A percentile compares a stretch with the other conserved stretches of the same genome.
Conservation (phyloP, 192 early-diverging fungal genomes). For the Coemansia sp. region DNA sequence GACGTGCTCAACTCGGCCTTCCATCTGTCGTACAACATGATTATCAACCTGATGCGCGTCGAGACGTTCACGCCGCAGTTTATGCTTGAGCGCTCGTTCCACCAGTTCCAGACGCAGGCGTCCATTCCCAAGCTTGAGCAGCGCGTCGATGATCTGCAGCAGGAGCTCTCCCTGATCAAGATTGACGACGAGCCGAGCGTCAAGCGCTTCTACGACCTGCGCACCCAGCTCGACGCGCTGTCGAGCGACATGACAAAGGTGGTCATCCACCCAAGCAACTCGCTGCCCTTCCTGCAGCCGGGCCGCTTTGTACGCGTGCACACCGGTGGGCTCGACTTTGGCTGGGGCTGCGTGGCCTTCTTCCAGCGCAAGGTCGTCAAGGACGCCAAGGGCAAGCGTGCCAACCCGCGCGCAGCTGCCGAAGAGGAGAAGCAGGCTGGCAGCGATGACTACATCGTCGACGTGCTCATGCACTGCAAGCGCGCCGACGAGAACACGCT, state of each 20-base stretch:
- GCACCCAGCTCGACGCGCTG: conserved; percentile 63
- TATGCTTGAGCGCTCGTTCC: conserved; percentile 89
- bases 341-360: conserved; percentile 86
- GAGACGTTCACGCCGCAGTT: conserved; percentile 91
- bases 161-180: conserved; percentile 39
- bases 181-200: conserved; percentile 72
- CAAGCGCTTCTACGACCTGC: conserved; percentile 71
- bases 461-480: conserved; percentile 79
- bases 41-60: conserved; percentile 90
- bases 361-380: conserved; percentile 56
- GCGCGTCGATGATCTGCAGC: conserved; percentile 39
- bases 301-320: conserved; percentile 74
- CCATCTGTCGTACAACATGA: conserved; percentile 96
- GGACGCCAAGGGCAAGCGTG: conserved; percentile 9
- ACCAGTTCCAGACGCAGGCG: conserved; percentile 86
- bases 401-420: conserved; percentile 22
- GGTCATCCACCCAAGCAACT: conserved; percentile 75
- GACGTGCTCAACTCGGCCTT: conserved; percentile 92
- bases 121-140: conserved; percentile 72
- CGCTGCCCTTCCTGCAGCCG: conserved; percentile 79
- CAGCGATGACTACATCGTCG: conserved; percentile 69
- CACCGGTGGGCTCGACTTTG: conserved; percentile 71
- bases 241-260: conserved; percentile 67
- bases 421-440: conserved; percentile 32
- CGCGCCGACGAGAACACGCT: conserved; percentile 10